These are phyloP conservation scores for Hypoxylon sp. DNA, from an alignment of 2,329 filamentous ascomycete genomes.

Conservation along the genomic window DNA sequence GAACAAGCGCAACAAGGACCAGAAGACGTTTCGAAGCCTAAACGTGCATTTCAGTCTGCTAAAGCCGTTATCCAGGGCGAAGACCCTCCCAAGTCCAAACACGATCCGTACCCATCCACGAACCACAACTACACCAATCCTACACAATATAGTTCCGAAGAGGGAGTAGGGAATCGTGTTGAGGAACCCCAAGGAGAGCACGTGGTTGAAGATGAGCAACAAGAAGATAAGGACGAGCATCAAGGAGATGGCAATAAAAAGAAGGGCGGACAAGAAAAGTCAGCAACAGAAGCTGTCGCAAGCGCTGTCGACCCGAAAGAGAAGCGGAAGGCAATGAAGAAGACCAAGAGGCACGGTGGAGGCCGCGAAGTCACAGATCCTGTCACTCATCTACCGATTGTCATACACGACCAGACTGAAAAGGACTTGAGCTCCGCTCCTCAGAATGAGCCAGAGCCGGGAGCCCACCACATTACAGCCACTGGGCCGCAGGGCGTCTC, in stretches of 20 bases:
- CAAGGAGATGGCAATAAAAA: conserved; percentile 24
- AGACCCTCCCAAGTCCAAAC: conserved; percentile 47
- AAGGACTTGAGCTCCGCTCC: conserved; percentile 66
- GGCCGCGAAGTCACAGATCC: conserved; percentile 78
- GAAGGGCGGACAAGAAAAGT: conserved; percentile 43
- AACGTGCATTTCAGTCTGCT: conserved; percentile 53
- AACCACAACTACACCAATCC: conserved; percentile 52
- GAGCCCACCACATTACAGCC: conserved; percentile 54
- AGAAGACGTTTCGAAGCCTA: conserved; percentile 54
- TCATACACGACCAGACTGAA: conserved; percentile 76
- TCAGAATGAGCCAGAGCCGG: conserved; percentile 54
- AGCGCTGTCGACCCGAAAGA: conserved; percentile 59
- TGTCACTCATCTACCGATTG: conserved; percentile 77
- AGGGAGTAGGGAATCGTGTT: conserved; percentile 28
- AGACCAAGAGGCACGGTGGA: conserved; percentile 59
- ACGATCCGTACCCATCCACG: conserved; percentile 55
- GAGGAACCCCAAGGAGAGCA: conserved; percentile 37
- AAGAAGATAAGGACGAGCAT: conserved; percentile 7
- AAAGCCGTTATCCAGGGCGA: conserved; percentile 56
- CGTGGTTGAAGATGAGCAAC: conserved; percentile 29
- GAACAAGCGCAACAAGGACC: conserved; percentile 53
- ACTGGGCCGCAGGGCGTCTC: conserved; percentile 56
- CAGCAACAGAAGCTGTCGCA: conserved; percentile 56
- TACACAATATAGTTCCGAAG: conserved; percentile 36
- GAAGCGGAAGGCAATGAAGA: conserved; percentile 64